Evolutionary conservation across 108 stramenopile species (phyloP), one percentile per base, ranked within the genome.

Genomic region (Chaetoceros muelleri): DNA sequence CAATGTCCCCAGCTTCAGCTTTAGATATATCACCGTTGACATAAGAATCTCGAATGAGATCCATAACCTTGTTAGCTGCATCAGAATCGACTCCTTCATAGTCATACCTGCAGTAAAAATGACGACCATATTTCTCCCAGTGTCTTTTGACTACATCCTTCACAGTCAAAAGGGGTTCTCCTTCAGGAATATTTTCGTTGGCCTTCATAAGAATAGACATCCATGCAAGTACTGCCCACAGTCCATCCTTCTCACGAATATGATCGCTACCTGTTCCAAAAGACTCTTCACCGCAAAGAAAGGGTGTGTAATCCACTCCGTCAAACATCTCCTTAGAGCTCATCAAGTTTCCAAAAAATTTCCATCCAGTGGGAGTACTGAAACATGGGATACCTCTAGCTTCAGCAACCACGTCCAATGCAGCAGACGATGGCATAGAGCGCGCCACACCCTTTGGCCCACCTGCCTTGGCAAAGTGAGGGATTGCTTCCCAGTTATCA

Each of bases 291-390:
- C 99, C 99, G 69, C 99, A 99, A 17, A 99, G 76, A 53, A 99
- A 94, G 0, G 99, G 99, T 3, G 83, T 85, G 63, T 93, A 96
- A 65, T 97, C 88, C 31, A 61, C 68, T 25, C 80, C 76, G 21
- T 64, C 79, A 56, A 91, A 93, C 53, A 84, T 76, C 57, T 88
- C 95, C 60, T 93, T 93, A 28, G 91, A 92, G 58, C 93, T 89
- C 99, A 99, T 99, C 22, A 98, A 67, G 67, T 98, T 99, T 16
- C 98, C 98, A 71, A 99, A 99, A 75, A 94, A 99, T 73, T 99
- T 99, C 99, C 99, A 99, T 26, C 99, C 99, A 40, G 99, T 99
- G 8, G 99, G 99, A 2, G 94, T 95, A 22, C 89, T 92, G 72
- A 98, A 99, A 52, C 65, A 79, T 7, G 85, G 85, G 61, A 98